These are phyloP conservation scores for Graphium sp. DNA, from an alignment of 2,329 filamentous ascomycete species.

Conservation along the genomic window DNA sequence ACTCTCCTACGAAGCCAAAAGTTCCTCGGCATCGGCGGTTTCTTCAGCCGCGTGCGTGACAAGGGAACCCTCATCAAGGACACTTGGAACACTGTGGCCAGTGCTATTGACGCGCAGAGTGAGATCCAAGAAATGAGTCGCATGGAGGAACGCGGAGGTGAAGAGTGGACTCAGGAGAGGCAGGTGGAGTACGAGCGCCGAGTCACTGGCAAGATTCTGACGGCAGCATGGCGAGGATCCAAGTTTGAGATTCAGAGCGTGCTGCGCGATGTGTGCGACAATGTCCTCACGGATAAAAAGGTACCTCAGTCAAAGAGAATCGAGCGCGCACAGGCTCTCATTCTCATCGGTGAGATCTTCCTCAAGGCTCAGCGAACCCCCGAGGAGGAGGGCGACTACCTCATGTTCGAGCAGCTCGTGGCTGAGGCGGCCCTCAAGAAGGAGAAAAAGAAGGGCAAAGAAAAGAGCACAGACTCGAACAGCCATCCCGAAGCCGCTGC, in stretches of 20 bases:
- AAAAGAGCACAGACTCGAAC: conserved; percentile 26
- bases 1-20: conserved; percentile 89
- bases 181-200: conserved; percentile 88
- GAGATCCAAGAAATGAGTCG: conserved; percentile 99
- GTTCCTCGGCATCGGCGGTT: conserved; percentile 87
- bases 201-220: conserved; percentile 95
- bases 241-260: conserved; percentile 98
- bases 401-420: conserved; percentile 96
- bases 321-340: conserved; percentile 77
- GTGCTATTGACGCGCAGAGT: conserved; percentile 91
- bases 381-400: conserved; percentile 95
- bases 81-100: conserved; percentile 94
- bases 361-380: conserved; percentile 72
- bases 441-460: conserved; percentile 45
- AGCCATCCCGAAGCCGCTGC: conserved; percentile 9
- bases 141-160: conserved; percentile 82
- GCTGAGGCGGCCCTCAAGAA: conserved; percentile 89
- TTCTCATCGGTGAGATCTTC: conserved; percentile 81
- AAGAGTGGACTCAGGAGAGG: conserved; percentile 97
- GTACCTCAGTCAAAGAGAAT: conserved; percentile 71
- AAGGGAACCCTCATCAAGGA: conserved; percentile 96
- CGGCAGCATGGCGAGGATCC: conserved; percentile 87
- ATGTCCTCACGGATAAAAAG: conserved; percentile 62
- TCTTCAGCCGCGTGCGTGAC: conserved; percentile 87
- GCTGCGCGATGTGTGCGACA: conserved; percentile 83